Percentiles rank a stretch among this genome's conserved stretches.
Conservation (phyloP, 176 grass and related monocot genomes). For the Rhynchospora pubera region DNA sequence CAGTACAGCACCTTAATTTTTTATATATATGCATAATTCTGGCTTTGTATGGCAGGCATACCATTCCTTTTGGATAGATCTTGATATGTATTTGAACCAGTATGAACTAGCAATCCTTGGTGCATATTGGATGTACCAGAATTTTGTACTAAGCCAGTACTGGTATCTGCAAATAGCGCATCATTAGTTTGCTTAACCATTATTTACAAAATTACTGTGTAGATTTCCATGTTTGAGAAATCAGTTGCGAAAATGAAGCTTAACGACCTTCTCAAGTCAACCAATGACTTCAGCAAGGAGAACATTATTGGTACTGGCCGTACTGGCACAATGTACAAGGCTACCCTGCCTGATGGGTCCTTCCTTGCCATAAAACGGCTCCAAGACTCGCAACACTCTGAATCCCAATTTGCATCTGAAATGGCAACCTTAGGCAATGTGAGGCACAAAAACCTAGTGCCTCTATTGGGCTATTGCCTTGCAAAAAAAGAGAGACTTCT, state of each 20-base stretch:
- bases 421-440: constrained; percentile 76
- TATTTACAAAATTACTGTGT: constrained; percentile 18
- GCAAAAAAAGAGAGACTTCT: constrained; percentile 84
- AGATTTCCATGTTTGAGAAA: constrained; percentile 94
- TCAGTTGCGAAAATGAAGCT: constrained; percentile 92
- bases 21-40: not conserved
- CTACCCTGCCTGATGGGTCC: constrained; percentile 71
- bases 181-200: not conserved
- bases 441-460: constrained; percentile 62
- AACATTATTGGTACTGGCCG: constrained; percentile 70
- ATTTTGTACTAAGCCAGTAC: not conserved
- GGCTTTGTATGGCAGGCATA: not conserved
- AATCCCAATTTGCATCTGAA: constrained; percentile 73
- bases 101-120: not conserved
- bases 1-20: not conserved
- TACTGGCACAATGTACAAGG: constrained; percentile 75
- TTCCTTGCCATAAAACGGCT: constrained; percentile 89
- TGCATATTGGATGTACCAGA: not conserved
- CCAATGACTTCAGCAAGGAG: constrained; percentile 77
- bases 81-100: not conserved
- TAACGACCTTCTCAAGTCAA: constrained; percentile 77
- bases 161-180: not conserved
- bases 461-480: constrained; percentile 85
- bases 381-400: constrained; percentile 68
- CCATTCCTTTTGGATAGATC: not conserved